These are phyloP conservation scores for Hapsidospora chrysogenum DNA, from an alignment of 495 filamentous ascomycete species.

Conservation along the genomic window DNA sequence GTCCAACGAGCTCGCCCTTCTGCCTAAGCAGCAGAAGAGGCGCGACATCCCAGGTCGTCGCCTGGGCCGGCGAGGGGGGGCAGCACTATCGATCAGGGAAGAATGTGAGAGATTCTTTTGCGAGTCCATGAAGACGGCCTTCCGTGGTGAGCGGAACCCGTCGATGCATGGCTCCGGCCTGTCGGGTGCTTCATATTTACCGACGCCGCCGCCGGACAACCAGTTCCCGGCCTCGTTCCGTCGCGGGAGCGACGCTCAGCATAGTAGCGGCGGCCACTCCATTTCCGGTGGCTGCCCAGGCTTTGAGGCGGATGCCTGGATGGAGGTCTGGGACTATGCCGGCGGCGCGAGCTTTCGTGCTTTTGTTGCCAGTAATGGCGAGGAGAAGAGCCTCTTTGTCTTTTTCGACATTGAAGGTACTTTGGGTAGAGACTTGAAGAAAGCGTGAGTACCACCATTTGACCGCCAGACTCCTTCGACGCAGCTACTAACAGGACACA, in stretches of 20 bases:
- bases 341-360: conserved; percentile 70
- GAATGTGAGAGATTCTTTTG: conserved; percentile 99
- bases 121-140: conserved; percentile 76
- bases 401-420: conserved; percentile 59
- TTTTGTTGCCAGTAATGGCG: conserved; percentile 49
- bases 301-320: conserved; percentile 26
- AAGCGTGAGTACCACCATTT: conserved; percentile 75
- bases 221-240: conserved; percentile 12
- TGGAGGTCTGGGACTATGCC: conserved; percentile 84
- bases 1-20: conserved; percentile 42
- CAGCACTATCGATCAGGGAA: conserved; percentile 87
- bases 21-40: conserved; percentile 29
- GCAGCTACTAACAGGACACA: no score
- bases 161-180: conserved; percentile 55
- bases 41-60: conserved; percentile 13
- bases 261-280: conserved; percentile 21
- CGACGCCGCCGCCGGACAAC: conserved; percentile 11
- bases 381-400: conserved; percentile 62
- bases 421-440: conserved; percentile 61
- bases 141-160: conserved; percentile 83
- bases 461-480: no score
- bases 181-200: conserved; percentile 39
- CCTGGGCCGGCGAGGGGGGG: conserved; percentile 57
- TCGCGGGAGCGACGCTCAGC: conserved; percentile 4
- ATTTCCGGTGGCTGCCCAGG: conserved; percentile 4